phyloP scores from a whole-genome alignment of 805 yeast species.

The Wickerhamomyces alni region DNA sequence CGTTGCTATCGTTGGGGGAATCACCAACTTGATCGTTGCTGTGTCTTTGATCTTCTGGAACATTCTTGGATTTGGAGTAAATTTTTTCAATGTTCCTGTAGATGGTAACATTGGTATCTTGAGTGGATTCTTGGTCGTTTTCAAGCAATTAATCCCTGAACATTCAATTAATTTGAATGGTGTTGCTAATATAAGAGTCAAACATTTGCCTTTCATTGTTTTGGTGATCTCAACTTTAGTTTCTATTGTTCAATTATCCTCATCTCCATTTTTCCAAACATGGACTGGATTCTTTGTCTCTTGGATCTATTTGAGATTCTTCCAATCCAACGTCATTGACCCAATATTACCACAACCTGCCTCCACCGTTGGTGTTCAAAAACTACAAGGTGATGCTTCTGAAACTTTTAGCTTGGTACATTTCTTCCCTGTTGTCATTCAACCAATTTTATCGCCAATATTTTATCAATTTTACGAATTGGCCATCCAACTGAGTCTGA shows the following conservation, averaged over 20 bases:
- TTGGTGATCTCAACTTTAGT: conserved; percentile 23
- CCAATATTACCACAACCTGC: conserved; percentile 44
- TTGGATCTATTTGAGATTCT: conserved; percentile 77
- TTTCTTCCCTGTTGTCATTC: conserved; percentile 69
- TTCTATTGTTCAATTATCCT: conserved; percentile 25
- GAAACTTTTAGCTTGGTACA: conserved; percentile 80
- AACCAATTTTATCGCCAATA: conserved; percentile 45
- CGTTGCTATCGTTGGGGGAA: conserved; percentile 38
- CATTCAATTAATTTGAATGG: conserved; percentile 47
- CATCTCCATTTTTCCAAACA: conserved; percentile 53
- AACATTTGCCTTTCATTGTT: conserved; percentile 53
- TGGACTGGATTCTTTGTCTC: conserved; percentile 55
- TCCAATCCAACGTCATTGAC: conserved; percentile 51
- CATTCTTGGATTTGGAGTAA: conserved; percentile 17
- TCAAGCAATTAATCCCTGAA: conserved; percentile 62
- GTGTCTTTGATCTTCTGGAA: conserved; percentile 22
- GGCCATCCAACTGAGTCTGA: conserved; percentile 37
- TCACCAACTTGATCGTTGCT: conserved; percentile 43
- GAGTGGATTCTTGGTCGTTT: conserved; percentile 54
- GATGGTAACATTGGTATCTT: conserved; percentile 51
- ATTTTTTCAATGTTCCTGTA: conserved; percentile 34
- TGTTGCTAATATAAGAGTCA: conserved; percentile 45
- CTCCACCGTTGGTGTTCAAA: conserved; percentile 23
- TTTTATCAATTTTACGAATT: conserved; percentile 38
- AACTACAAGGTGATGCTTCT: conserved; percentile 76